Percentiles rank a stretch among this genome's conserved stretches.
These are phyloP conservation scores for Fusarium fujikuroi DNA, from an alignment of 2,329 filamentous ascomycete genomes.

Conservation along the genomic window DNA sequence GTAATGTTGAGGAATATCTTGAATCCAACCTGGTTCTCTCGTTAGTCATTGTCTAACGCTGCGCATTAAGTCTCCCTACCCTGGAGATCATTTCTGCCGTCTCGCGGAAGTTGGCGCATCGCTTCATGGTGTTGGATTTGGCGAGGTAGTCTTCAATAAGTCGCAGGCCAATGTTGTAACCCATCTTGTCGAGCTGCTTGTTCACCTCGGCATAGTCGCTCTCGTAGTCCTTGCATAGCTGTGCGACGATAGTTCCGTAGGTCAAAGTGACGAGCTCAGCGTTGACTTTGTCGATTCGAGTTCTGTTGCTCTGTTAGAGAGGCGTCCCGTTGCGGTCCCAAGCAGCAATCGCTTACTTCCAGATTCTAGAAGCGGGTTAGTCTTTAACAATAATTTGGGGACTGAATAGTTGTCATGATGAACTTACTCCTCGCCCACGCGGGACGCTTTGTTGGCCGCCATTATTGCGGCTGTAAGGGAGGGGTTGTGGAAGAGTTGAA, in stretches of 20 bases:
- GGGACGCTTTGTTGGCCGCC: constrained; percentile 70
- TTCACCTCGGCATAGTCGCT: constrained; percentile 95
- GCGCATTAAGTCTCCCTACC: constrained; percentile 58
- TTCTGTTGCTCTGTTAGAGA: constrained; percentile 65
- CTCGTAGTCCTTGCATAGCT: constrained; percentile 96
- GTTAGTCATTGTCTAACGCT: constrained; percentile 26
- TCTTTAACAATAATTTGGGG: constrained; percentile 1
- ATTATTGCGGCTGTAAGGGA: constrained; percentile 50
- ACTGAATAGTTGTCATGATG: not conserved
- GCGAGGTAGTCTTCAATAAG: constrained; percentile 98
- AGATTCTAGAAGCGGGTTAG: constrained; percentile 72
- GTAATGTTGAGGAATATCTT: constrained; percentile 99
- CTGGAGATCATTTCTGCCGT: constrained; percentile 97
- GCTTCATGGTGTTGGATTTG: constrained; percentile 88
- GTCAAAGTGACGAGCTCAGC: constrained; percentile 97
- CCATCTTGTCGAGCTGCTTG: constrained; percentile 98
- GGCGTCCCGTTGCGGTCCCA: not conserved
- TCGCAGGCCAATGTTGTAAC: constrained; percentile 96
- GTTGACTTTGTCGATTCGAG: constrained; percentile 96
- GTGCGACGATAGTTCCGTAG: constrained; percentile 96
- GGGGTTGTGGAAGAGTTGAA: not conserved
- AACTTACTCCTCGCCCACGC: constrained; percentile 70
- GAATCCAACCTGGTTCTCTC: constrained; percentile 81
- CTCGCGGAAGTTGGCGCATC: constrained; percentile 92
- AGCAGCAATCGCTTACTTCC: constrained; percentile 76